Evolutionary conservation across 2,329 filamentous ascomycete species (phyloP).

Genomic region (Aspergillus tubingensis): DNA sequence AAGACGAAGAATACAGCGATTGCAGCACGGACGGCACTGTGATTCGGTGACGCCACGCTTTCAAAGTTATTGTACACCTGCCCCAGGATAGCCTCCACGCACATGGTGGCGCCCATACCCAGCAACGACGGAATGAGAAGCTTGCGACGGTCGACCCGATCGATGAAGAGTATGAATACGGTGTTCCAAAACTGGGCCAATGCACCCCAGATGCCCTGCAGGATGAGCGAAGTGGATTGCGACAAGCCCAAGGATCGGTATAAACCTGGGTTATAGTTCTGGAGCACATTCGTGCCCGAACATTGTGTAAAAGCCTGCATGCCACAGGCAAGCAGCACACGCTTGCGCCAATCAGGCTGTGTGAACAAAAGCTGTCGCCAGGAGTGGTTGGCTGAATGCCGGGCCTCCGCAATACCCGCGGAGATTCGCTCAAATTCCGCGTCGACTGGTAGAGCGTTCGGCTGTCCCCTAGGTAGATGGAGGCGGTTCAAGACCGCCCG

Average conservation of each 20-base stretch:
- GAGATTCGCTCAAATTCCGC: conserved; percentile 46
- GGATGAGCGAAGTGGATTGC: conserved; percentile 50
- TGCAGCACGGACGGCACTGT: conserved; percentile 44
- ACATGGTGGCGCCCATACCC: conserved; percentile 45
- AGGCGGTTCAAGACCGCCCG: conserved; percentile 35
- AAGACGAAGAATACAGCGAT: conserved; percentile 54
- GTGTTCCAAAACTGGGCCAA: conserved; percentile 53
- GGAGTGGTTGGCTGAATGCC: conserved; percentile 36
- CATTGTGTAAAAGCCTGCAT: conserved; percentile 54
- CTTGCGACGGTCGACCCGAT: conserved; percentile 52
- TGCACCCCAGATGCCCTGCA: conserved; percentile 54
- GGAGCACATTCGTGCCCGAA: conserved; percentile 52
- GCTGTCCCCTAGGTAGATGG: conserved; percentile 20
- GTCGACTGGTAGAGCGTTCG: conserved; percentile 40
- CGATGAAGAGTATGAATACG: conserved; percentile 49
- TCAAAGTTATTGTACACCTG: conserved; percentile 37
- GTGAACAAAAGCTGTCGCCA: conserved; percentile 47
- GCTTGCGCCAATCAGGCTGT: conserved; percentile 48
- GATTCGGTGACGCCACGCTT: conserved; percentile 27
- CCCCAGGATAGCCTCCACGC: conserved; percentile 45
- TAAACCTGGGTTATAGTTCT: conserved; percentile 48
- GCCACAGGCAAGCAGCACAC: conserved; percentile 51
- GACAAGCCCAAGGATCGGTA: conserved; percentile 49
- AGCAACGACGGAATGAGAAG: conserved; percentile 49
- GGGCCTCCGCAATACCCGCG: conserved; percentile 42